These are phyloP conservation scores for Helicostylum pulchrum DNA, from an alignment of 192 early-diverging fungal species.

Conservation along the genomic window DNA sequence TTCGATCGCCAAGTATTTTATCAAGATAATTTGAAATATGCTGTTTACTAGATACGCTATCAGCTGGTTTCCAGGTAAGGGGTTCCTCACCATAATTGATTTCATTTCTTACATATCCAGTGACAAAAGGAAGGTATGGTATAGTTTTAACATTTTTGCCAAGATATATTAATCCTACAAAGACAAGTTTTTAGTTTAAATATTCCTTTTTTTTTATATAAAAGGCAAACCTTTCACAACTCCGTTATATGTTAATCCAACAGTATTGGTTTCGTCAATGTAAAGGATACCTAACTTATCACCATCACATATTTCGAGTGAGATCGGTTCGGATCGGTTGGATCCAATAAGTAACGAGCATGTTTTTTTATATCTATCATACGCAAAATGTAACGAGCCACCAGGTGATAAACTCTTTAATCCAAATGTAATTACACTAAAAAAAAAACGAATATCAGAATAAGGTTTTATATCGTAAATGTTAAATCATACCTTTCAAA, in stretches of 20 bases:
- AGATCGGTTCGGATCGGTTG: slow-evolving; percentile 10
- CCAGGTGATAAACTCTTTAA: slow-evolving; percentile 3
- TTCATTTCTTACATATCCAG: not conserved
- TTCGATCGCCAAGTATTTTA: not conserved
- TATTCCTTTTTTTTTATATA: too few species aligned
- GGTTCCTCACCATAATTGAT: slow-evolving; percentile 18
- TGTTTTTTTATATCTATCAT: not conserved
- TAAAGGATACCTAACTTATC: slow-evolving; percentile 22
- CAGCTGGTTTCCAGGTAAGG: slow-evolving; percentile 10
- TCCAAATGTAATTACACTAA: slow-evolving; percentile 14
- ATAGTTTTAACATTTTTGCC: slow-evolving; percentile 3
- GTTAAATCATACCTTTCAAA: slow-evolving; percentile 1
- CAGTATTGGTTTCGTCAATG: too few species aligned
- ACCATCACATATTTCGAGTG: slow-evolving; percentile 19
- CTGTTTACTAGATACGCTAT: slow-evolving; percentile 5
- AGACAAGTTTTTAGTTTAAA: too few species aligned
- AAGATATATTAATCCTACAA: not conserved
- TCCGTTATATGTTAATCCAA: too few species aligned
- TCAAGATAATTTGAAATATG: slow-evolving; percentile 12
- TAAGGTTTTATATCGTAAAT: not conserved
- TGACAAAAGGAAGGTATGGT: slow-evolving; percentile 16
- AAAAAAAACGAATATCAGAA: not conserved
- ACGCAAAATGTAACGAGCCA: slow-evolving; percentile 10
- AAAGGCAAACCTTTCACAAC: too few species aligned
- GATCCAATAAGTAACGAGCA: not conserved